A percentile compares a stretch with the other conserved stretches of the same genome.
Evolutionary conservation across 768 basidiomycete species (phyloP).

Genomic region (Tephrocybe sp.): DNA sequence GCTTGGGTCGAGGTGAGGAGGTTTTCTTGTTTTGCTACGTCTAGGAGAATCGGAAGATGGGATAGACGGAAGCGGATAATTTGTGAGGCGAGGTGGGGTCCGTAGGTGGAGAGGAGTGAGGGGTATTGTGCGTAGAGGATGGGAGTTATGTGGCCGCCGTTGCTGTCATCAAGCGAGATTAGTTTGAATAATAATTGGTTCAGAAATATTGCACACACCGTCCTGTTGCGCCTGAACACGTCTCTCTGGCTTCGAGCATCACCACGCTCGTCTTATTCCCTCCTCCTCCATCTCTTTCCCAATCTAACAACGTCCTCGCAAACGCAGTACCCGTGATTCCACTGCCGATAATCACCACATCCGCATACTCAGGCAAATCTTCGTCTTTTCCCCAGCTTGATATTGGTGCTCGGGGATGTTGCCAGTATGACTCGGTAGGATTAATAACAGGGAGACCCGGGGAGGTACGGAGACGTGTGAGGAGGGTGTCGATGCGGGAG

Average conservation of each 20-base stretch:
- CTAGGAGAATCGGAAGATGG: conserved; percentile 48
- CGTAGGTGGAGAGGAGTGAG: conserved; percentile 42
- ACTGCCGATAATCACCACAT: conserved; percentile 73
- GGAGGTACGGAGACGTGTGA: conserved; percentile 28
- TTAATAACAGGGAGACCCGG: conserved; percentile 58
- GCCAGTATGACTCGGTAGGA: conserved; percentile 65
- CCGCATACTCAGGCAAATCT: conserved; percentile 38
- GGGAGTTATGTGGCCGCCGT: conserved; percentile 69
- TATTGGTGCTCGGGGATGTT: conserved; percentile 47
- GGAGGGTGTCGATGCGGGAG: conserved; percentile 21
- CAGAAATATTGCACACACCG: conserved; percentile 41
- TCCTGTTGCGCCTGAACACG: conserved; percentile 72
- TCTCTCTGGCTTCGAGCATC: conserved; percentile 80
- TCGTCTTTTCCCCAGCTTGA: conserved; percentile 28
- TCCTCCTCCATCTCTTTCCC: conserved; percentile 18
- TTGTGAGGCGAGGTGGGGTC: conserved; percentile 42
- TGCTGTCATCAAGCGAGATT: conserved; percentile 34
- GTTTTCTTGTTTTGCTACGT: conserved; percentile 51
- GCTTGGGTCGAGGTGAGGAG: conserved; percentile 30
- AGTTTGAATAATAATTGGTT: background rate
- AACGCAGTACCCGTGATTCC: conserved; percentile 71
- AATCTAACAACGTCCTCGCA: conserved; percentile 50
- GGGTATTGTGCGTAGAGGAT: conserved; percentile 58
- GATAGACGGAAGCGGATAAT: conserved; percentile 61
- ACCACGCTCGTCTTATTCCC: conserved; percentile 51